Conservation (phyloP, 805 yeast species). For the Saccharomycopsis malanga region DNA sequence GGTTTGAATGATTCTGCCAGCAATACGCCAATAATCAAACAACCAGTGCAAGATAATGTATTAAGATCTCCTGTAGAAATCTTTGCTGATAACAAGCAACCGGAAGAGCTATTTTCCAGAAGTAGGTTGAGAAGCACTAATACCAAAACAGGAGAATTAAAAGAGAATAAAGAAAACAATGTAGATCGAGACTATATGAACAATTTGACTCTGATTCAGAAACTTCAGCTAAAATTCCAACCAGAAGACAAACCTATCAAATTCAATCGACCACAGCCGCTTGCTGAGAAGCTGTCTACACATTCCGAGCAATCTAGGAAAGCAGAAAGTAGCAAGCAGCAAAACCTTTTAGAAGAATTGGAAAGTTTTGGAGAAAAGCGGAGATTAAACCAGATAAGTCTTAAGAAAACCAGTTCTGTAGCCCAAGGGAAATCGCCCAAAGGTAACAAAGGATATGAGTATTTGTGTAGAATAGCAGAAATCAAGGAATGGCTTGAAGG, state of each 20-base stretch:
- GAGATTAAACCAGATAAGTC: slow-evolving; percentile 6
- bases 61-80: slow-evolving; percentile 4
- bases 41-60: not conserved
- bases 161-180: slow-evolving; percentile 2
- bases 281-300: not conserved
- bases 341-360: slow-evolving; percentile 10
- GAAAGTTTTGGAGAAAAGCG: slow-evolving; percentile 9
- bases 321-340: not conserved
- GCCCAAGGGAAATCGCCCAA: slow-evolving; percentile 13
- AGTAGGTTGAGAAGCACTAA: slow-evolving; percentile 1
- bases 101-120: slow-evolving; percentile 4
- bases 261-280: not conserved
- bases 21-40: not conserved
- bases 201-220: slow-evolving; percentile 11
- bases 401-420: slow-evolving; percentile 9
- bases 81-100: not conserved
- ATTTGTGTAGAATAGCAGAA: slow-evolving; percentile 71
- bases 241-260: not conserved
- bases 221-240: slow-evolving; percentile 10
- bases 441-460: slow-evolving; percentile 54
- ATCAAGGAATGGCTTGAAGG: slow-evolving; percentile 72
- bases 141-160: not conserved
- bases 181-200: not conserved
- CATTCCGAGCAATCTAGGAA: not conserved
- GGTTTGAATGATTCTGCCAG: not conserved